Base-by-base conservation (phyloP, 768 basidiomycete species). In the Lactarius vividus region DNA sequence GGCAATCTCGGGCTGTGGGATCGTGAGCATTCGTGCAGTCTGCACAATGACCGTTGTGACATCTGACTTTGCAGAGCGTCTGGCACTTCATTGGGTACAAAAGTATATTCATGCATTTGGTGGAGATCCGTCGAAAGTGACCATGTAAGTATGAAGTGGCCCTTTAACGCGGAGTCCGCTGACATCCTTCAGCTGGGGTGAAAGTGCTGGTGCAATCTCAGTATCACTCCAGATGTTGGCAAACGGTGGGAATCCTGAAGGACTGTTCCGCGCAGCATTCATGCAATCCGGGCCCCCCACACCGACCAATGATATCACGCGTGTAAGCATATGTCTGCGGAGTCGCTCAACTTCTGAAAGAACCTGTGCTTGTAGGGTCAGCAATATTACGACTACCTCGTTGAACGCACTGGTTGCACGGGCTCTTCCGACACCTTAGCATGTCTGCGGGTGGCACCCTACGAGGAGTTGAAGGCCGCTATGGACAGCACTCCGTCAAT, bases 1-100 rank as follows among this genome's bases (percentile, higher is more conserved):
- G 84, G 83, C 1, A 89, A 89, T 71, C 78, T 88, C 28, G 88
- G 88, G 20, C 74, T 90, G 18, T 82, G 82, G 64, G 87, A 89
- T 75, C 84, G 84, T 84, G 70, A 72, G 83, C 75, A 1, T 26
- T n/a, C 52, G 3, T 29, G 0, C 8, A 40, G 26, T 26, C 42
- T 23, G 33, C 59, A 55, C 39, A n/a, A 4, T 4, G 8, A 13
- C 9, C 9, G 0, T 23, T 31, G 8, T n/a, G 39, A 5, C 40
- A 15, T 28, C 20, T 31, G 42, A 20, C 5, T 35, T 29, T 65
- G 64, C 73, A 88, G 83, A 85, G 71, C 79, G 84, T n/a, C 74
- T 82, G 42, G 86, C 86, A 1, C 71, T 91, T 5, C 74, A 82
- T 59, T 89, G 88, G 88, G 75, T 89, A 2, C 83, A 87, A 67